Evolutionary conservation across 352 stramenopile genomes (phyloP).

Genomic region (Peronospora destructor): DNA sequence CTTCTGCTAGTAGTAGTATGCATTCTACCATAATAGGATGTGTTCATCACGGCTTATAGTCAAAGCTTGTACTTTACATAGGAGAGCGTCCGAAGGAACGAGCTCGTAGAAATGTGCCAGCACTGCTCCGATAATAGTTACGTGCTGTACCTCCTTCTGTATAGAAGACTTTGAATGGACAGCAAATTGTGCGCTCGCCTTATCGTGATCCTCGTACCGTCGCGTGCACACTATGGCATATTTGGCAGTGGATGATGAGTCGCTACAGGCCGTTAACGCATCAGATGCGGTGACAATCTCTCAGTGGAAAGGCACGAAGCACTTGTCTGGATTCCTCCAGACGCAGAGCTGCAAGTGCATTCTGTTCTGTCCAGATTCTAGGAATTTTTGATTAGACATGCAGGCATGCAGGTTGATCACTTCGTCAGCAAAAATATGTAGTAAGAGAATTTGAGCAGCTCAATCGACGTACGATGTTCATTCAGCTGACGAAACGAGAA

Average conservation of each 20-base stretch:
- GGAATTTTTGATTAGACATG: not conserved
- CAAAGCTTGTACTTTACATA: too few species aligned
- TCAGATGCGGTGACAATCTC: conserved; percentile 18
- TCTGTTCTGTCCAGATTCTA: not conserved
- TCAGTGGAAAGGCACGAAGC: not conserved
- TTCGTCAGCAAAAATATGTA: conserved; percentile 17
- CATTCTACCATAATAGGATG: not conserved
- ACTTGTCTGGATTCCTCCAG: conserved; percentile 11
- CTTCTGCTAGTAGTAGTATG: not conserved
- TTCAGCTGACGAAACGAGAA: conserved; percentile 5
- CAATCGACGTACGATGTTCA: too few species aligned
- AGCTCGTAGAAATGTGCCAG: too few species aligned
- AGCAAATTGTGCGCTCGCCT: conserved; percentile 2
- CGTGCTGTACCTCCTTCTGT: not conserved
- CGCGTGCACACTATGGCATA: conserved; percentile 1
- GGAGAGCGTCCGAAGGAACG: too few species aligned
- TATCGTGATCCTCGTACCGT: conserved; percentile 6
- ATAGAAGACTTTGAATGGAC: not conserved
- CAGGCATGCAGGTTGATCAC: conserved; percentile 11
- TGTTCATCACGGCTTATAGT: not conserved
- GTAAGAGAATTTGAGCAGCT: not conserved
- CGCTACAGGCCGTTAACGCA: conserved; percentile 1
- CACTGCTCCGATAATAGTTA: too few species aligned
- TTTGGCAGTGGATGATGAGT: conserved; percentile 4
- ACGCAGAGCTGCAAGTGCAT: conserved; percentile 12